Base-by-base conservation (phyloP, 352 stramenopile genomes). In the Phytopythium vexans region DNA sequence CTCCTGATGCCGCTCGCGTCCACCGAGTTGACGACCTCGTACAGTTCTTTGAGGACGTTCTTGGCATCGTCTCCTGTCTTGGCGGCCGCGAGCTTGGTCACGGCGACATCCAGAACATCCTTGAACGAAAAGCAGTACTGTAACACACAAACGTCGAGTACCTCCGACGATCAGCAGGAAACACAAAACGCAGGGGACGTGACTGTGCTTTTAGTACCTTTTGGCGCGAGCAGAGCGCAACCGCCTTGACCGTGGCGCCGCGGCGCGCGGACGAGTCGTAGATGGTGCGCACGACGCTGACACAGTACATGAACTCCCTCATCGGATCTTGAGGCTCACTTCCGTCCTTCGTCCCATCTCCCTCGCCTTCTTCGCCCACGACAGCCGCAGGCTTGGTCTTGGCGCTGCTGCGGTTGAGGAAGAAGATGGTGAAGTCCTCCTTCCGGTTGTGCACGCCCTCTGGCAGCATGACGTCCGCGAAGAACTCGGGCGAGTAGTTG, bases 401-500 rank as follows among this genome's bases (percentile, higher is more conserved):
- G 15, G 58, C 60, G 40, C 58, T 68, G 52, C 83, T 66, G 36
- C 84, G 77, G 58, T 94, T 93, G 53, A 95, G 77, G 57, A 95
- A 94, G 60, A 95, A 95, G 45, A 93, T 81, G 36, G 86, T 95
- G 15, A 82, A 86, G 68, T 95, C 86, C 41, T 92, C 64, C 34
- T 91, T 54, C 44, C 86, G 86, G 64, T 95, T 95, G 75, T 95
- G 86, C 56, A 92, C 82, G 45, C 86, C 86, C 48, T 95, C 86
- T 16, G 86, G 86, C 31, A 95, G 60, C 86, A 95, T 95, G 34
- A 88, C 82, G 54, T 95, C 86, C 27, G 86, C 86, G 54, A 95
- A 95, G 60, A 94, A 95, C 70, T 95, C 86, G 62, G 83, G 72
- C 51, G 82, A 89, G 66, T 93, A 93, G 66, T 92, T 75, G 34